A percentile compares a stretch with the other conserved stretches of the same genome.
Conservation (phyloP, 257 asterid species). For the Ballota nigra region DNA sequence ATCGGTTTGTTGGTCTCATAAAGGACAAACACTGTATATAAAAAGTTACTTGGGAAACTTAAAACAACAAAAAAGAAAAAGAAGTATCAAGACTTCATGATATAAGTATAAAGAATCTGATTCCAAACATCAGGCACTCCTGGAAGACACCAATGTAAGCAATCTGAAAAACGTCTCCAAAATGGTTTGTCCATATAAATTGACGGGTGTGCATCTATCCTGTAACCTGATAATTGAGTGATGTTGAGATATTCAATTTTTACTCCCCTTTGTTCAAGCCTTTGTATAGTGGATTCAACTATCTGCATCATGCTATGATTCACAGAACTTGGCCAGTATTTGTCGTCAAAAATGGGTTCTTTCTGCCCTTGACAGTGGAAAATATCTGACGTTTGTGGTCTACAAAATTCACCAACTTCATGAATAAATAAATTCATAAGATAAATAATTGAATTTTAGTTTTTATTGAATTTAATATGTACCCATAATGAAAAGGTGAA, state of each 20-base stretch:
- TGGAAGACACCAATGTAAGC: background rate
- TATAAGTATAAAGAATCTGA: background rate
- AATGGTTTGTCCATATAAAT: background rate
- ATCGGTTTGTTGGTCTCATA: too few relatives aligned
- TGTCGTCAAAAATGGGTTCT: background rate
- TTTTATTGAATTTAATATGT: background rate
- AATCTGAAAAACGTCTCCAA: background rate
- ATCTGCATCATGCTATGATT: background rate
- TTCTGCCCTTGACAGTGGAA: background rate
- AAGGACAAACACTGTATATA: too few relatives aligned
- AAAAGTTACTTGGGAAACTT: background rate
- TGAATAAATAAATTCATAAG: background rate
- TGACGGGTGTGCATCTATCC: background rate
- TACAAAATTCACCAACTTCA: background rate
- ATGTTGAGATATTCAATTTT: background rate
- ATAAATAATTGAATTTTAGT: background rate
- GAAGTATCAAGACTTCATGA: background rate
- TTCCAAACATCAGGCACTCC: background rate
- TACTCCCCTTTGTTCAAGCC: background rate
- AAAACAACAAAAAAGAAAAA: background rate
- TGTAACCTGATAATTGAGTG: background rate
- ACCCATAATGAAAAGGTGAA: conserved; percentile 40
- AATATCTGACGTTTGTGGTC: background rate
- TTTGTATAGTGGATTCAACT: background rate
- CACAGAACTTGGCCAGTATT: background rate